These are phyloP conservation scores for Paspalum notatum DNA, from an alignment of 176 grass and related monocot genomes.

Conservation along the genomic window DNA sequence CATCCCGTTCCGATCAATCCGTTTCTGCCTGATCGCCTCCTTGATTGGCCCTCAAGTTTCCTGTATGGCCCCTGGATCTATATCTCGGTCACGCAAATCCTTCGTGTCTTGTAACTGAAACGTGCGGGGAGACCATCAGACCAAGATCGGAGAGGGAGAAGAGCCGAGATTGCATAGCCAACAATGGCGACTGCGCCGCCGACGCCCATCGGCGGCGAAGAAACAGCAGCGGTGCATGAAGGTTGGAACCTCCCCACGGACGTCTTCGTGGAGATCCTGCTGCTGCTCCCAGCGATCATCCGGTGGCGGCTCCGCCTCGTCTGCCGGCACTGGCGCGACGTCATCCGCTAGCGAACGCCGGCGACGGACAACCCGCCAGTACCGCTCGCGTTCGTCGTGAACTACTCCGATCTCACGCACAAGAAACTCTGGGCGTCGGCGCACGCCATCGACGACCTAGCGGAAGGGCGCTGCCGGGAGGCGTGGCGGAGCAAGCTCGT, in stretches of 20 bases:
- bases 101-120: no score
- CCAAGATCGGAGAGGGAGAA: no score
- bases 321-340: slow-evolving; percentile 16
- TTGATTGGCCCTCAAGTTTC: no score
- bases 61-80: no score
- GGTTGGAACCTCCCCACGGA: background rate
- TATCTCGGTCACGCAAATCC: no score
- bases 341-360: slow-evolving; percentile 25
- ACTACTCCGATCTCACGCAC: background rate
- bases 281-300: background rate
- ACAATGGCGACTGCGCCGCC: background rate
- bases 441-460: background rate
- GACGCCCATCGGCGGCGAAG: background rate
- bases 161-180: background rate
- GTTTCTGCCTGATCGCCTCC: no score
- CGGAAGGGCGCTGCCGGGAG: background rate
- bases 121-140: no score
- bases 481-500: background rate
- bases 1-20: no score
- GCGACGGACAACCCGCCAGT: background rate
- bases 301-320: slow-evolving; percentile 11
- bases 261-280: slow-evolving; percentile 4
- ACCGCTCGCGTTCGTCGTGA: background rate
- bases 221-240: background rate
- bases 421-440: background rate